Conservation (phyloP, 2,329 filamentous ascomycete species). For the Thelonectria olida region DNA sequence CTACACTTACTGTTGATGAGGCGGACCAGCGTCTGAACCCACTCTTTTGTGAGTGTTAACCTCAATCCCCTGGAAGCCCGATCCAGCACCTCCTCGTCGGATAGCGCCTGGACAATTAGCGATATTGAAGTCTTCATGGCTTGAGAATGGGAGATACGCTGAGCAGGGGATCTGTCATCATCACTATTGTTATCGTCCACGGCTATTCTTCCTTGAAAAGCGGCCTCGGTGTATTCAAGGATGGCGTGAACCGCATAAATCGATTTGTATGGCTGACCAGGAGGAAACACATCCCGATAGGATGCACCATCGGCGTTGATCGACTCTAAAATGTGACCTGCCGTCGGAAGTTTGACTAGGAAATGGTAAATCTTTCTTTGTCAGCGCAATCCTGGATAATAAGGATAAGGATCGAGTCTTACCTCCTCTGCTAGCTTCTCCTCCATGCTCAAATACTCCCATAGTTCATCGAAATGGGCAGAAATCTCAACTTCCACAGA, state of each 20-base stretch:
- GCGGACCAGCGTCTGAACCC: conserved; percentile 42
- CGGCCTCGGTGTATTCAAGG: conserved; percentile 64
- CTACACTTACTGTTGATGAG: conserved; percentile 39
- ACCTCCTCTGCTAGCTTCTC: conserved; percentile 75
- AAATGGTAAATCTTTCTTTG: conserved; percentile 71
- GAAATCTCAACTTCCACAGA: conserved; percentile 82
- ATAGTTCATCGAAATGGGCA: conserved; percentile 84
- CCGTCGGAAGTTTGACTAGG: conserved; percentile 74
- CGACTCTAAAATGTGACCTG: conserved; percentile 67
- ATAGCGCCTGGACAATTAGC: conserved; percentile 69
- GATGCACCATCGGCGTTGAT: conserved; percentile 64
- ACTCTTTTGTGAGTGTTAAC: conserved; percentile 39
- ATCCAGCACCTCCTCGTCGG: conserved; percentile 62
- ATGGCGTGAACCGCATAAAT: conserved; percentile 78
- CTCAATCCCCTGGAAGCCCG: conserved; percentile 37
- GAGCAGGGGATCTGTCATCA: conserved; percentile 24
- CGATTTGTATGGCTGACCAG: conserved; percentile 75
- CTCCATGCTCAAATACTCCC: conserved; percentile 80
- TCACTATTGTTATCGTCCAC: conserved; percentile 10
- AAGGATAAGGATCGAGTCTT: conserved; percentile 32
- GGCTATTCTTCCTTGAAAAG: conserved; percentile 43
- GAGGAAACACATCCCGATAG: conserved; percentile 72
- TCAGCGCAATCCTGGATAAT: conserved; percentile 25
- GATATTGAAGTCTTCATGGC: conserved; percentile 57
- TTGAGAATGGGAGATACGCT: conserved; percentile 42